Conservation (phyloP, 139 green algal genomes). For the Mychonastes homosphaera region DNA sequence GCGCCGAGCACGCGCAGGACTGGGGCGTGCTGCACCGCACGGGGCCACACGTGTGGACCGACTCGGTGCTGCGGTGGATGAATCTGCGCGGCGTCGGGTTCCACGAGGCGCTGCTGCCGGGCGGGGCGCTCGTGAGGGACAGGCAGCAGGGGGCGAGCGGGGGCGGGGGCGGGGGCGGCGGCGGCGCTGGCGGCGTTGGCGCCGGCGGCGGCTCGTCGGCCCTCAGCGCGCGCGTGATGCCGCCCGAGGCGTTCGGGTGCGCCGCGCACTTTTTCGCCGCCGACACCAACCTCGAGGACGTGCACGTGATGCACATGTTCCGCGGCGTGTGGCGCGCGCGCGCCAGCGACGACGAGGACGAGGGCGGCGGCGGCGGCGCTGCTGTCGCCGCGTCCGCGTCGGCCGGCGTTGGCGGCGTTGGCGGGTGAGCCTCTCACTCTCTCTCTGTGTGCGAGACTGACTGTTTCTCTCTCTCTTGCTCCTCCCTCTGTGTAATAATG, state of each 20-base stretch:
- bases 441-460: too few relatives aligned
- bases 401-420: too few relatives aligned
- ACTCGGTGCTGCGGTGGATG: slow-evolving; percentile 19
- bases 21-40: slow-evolving; percentile 22
- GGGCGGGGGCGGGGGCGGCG: too few relatives aligned
- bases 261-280: slow-evolving; percentile 20
- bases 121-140: neutral
- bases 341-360: too few relatives aligned
- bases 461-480: too few relatives aligned
- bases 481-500: too few relatives aligned
- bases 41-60: slow-evolving; percentile 19
- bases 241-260: slow-evolving; percentile 15
- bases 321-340: neutral
- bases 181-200: too few relatives aligned
- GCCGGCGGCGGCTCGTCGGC: slow-evolving; percentile 4
- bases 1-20: slow-evolving; percentile 2
- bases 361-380: too few relatives aligned
- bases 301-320: slow-evolving; percentile 26
- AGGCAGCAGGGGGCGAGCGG: too few relatives aligned
- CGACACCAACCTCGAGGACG: slow-evolving; percentile 7
- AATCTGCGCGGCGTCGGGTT: slow-evolving; percentile 13
- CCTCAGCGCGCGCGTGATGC: slow-evolving; percentile 15
- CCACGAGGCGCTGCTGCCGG: slow-evolving; percentile 14
- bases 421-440: too few relatives aligned
- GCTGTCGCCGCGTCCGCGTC: too few relatives aligned